phyloP scores from a whole-genome alignment of 139 green algal species.

The Chlamydomonas sphaeroides region DNA sequence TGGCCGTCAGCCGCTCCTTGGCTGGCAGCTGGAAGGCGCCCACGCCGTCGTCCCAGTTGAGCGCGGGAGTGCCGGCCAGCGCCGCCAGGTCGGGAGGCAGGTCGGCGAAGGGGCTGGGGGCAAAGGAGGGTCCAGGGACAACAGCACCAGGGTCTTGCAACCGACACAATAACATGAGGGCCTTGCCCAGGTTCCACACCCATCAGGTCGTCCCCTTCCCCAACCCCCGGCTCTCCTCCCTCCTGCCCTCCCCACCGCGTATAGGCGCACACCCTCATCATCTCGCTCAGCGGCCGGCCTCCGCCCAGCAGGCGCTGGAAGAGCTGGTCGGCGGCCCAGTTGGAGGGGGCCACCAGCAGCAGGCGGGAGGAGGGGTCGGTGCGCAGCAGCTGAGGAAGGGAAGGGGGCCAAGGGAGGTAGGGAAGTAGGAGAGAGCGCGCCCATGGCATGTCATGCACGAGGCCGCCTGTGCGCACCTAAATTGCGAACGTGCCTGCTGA shows the following conservation, averaged over 20 bases:
- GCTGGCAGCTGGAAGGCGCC: constrained; percentile 51
- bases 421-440: no score
- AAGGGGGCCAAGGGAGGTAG: no score
- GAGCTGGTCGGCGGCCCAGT: constrained; percentile 61
- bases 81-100: neutral
- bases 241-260: neutral
- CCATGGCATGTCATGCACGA: no score
- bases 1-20: constrained; percentile 7
- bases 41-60: constrained; percentile 34
- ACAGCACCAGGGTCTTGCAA: neutral
- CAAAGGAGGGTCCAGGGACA: neutral
- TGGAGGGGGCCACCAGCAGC: constrained; percentile 56
- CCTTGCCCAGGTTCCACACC: no score
- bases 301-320: constrained; percentile 21
- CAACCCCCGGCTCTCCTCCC: no score
- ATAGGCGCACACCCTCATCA: constrained; percentile 40
- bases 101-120: neutral
- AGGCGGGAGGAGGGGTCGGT: constrained; percentile 17
- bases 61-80: neutral
- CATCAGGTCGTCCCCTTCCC: no score
- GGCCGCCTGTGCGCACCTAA: no score
- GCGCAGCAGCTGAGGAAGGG: constrained; percentile 42
- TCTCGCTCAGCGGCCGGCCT: constrained; percentile 23
- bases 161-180: no score
- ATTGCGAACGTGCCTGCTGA: neutral